Conservation (phyloP, 768 basidiomycete species). For the Termitomyces heimii region DNA sequence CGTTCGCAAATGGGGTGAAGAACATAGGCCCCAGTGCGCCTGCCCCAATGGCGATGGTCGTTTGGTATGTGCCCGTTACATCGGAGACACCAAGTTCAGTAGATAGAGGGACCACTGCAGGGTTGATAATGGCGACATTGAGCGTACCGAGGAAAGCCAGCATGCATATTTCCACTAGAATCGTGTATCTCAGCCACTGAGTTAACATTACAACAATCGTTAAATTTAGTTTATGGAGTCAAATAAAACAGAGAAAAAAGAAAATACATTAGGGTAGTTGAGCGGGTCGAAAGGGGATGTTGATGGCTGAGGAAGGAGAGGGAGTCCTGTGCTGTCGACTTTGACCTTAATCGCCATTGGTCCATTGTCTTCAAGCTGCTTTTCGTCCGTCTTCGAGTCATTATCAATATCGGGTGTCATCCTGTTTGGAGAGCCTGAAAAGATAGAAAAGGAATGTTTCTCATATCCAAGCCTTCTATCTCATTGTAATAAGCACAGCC, state of each 20-base stretch:
- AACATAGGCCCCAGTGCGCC: constrained; percentile 29
- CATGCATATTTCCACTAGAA: constrained; percentile 25
- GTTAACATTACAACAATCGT: not conserved
- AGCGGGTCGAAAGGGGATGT: constrained; percentile 32
- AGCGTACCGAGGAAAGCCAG: constrained; percentile 31
- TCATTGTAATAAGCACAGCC: not conserved
- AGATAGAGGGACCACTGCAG: constrained; percentile 31
- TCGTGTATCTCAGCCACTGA: constrained; percentile 31
- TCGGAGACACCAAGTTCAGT: constrained; percentile 28
- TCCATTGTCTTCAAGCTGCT: not conserved
- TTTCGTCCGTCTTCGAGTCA: not conserved
- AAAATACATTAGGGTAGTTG: constrained; percentile 31
- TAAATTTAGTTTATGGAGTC: not conserved
- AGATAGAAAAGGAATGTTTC: not conserved
- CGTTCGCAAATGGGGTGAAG: constrained; percentile 34
- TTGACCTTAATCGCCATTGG: constrained; percentile 14
- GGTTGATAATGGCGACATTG: constrained; percentile 32
- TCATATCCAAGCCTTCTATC: not conserved
- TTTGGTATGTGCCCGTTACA: constrained; percentile 35
- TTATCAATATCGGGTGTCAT: not conserved
- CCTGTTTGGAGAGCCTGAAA: not conserved
- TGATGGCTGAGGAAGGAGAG: constrained; percentile 37
- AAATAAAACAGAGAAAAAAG: not conserved
- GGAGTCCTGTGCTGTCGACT: constrained; percentile 29
- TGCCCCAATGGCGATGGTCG: constrained; percentile 29